These are phyloP conservation scores for Lachancea sp. DNA, from an alignment of 805 yeast genomes.

Conservation along the genomic window DNA sequence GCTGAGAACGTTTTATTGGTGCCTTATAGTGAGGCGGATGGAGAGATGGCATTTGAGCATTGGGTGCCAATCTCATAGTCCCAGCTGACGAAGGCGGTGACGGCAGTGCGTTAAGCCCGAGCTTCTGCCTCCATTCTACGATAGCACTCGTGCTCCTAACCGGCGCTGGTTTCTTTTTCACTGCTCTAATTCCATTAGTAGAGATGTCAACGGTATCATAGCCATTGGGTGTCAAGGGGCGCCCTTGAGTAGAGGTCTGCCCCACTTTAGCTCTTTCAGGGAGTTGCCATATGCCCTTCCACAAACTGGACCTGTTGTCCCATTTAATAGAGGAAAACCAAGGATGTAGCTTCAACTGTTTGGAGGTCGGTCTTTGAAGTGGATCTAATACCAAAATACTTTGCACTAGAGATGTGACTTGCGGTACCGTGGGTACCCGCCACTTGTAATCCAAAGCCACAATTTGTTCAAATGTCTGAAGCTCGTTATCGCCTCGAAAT, in stretches of 20 bases:
- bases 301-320: conserved; percentile 55
- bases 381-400: conserved; percentile 70
- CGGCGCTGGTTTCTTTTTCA: conserved; percentile 28
- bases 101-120: conserved; percentile 21
- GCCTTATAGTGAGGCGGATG: background rate
- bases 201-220: conserved; percentile 27
- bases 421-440: conserved; percentile 53
- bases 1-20: background rate
- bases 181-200: conserved; percentile 23
- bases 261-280: conserved; percentile 25
- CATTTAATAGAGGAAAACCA: conserved; percentile 71
- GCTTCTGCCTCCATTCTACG: conserved; percentile 34
- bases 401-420: conserved; percentile 59
- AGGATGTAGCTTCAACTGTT: conserved; percentile 54
- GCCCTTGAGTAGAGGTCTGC: background rate
- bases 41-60: background rate
- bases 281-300: conserved; percentile 71
- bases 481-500: conserved; percentile 79
- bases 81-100: conserved; percentile 9
- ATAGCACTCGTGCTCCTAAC: conserved; percentile 31
- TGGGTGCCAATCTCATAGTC: background rate
- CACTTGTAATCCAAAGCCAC: conserved; percentile 68
- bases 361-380: conserved; percentile 50
- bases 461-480: conserved; percentile 82
- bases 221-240: conserved; percentile 17